Base-by-base conservation (phyloP, 306 rosid genomes). In the Corylus avellana region DNA sequence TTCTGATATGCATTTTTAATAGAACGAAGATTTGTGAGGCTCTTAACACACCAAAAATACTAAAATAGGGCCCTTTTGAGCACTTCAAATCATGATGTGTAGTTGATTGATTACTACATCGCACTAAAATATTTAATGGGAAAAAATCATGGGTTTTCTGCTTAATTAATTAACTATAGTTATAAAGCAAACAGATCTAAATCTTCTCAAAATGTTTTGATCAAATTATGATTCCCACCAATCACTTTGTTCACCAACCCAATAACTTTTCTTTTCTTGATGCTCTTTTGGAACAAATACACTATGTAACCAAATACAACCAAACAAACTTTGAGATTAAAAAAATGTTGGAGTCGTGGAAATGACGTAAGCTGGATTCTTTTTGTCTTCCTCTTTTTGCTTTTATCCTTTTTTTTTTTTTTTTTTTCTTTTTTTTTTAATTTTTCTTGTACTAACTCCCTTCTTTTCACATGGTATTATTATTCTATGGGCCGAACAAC, bases 301-400 rank as follows among this genome's bases (percentile, higher is more conserved):
- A 3, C 1, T 18, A 8, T 0, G 10, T 0, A 8, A 8, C 32
- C 29, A 11, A 59, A 59, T 59, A 59, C 25, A 59, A 37, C 37
- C 29, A 10, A 2, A 11, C 11, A 25, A 8, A 59, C 37, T 59
- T 20, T 4, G 0, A 42, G 66, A 25, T 8, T 59, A 20, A 6
- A 59, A 59, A 20, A 57, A 20, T 17, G 48, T 42, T 42, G 46
- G 51, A 68, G 32, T 25, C 8, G 14, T 44, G 8, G n/a, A 73
- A 37, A 16, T 51, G 81, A 50, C 25, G 18, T 6, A 37, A 29
- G 78, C 75, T 70, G 70, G 73, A 81, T 74, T 81, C 83, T 49
- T 48, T 16, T 1, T 63, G 83, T 81, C 67, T 11, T 77, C 42
- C 42, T 47, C 12, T 48, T 46, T 42, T 42, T 42, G 46, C 46